Percentiles rank a stretch among this genome's conserved stretches.
These are phyloP conservation scores for Zasmidium angulare DNA, from an alignment of 2,329 filamentous ascomycete genomes.

Conservation along the genomic window DNA sequence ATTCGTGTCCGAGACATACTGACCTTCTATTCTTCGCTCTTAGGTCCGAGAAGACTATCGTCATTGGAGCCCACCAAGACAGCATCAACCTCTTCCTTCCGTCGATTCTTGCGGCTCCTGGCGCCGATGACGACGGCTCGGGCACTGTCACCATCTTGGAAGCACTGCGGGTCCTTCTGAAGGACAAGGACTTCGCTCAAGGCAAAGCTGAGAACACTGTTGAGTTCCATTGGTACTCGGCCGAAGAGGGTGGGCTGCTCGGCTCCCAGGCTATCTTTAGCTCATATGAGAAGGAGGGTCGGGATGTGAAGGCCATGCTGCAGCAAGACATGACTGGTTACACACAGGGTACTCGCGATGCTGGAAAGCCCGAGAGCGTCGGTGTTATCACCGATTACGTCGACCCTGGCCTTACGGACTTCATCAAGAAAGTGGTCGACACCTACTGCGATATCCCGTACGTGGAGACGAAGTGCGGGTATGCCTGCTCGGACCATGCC, in stretches of 20 bases:
- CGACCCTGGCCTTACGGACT: slow-evolving; percentile 75
- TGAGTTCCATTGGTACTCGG: slow-evolving; percentile 96
- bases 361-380: slow-evolving; percentile 78
- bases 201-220: slow-evolving; percentile 80
- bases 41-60: slow-evolving; percentile 78
- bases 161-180: slow-evolving; percentile 75
- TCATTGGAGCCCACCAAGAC: slow-evolving; percentile 76
- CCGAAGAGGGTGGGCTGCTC: slow-evolving; percentile 82
- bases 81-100: slow-evolving; percentile 92
- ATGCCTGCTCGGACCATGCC: slow-evolving; percentile 73
- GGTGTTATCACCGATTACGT: slow-evolving; percentile 94
- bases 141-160: slow-evolving; percentile 88
- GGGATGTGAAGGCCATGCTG: slow-evolving; percentile 90
- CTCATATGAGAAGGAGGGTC: slow-evolving; percentile 69
- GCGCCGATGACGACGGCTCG: slow-evolving; percentile 92
- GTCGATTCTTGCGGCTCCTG: slow-evolving; percentile 78
- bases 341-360: slow-evolving; percentile 76
- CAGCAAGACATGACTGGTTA: slow-evolving; percentile 98
- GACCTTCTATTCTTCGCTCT: too few relatives aligned
- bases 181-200: slow-evolving; percentile 62
- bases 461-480: slow-evolving; percentile 84
- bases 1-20: too few relatives aligned
- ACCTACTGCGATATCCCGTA: slow-evolving; percentile 88
- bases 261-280: slow-evolving; percentile 89
- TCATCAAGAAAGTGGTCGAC: slow-evolving; percentile 85